Base-by-base conservation (phyloP, 192 early-diverging fungal genomes). In the Entomortierella lignicola region DNA sequence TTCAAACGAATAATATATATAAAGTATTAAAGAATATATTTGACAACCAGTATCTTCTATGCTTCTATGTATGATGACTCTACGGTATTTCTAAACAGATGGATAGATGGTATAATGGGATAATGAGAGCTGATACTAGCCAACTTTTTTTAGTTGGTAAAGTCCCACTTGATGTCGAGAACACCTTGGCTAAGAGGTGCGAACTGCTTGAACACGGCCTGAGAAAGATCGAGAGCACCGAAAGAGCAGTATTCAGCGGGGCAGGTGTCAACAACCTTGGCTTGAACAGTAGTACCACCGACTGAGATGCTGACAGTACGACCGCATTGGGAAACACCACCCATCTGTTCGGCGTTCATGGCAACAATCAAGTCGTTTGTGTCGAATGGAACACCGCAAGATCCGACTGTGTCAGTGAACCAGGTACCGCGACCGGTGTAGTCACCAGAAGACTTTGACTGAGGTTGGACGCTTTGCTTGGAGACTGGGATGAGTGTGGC, bases 191-290 rank as follows among this genome's bases (percentile, higher is more conserved):
- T 31, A 3, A 71, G 55, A 23, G 69, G 39, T 1, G 81, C 81
- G 13, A 85, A 44, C 43, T 69, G 6, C 53, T 75, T 60, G 66
- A 85, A 85, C n/a, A 68, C 63, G 37, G 77, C 65, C 60, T 74
- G 75, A 2, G 81, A 81, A 8, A 83, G 56, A 59, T 84, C 82
- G 48, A 83, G 43, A 12, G 82, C 58, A 27, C 74, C 59, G 4
- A 44, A 48, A 30, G 34, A 26, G 43, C 85, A 87, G 26, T 56
- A 81, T 37, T 55, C 39, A 26, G 63, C 52, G 7, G 85, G 85
- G 67, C 85, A 87, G 11, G 81, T 80, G 62, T 87, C 85, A 0
- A 80, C 82, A 17, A 87, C 82, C 1, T 48, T 82, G 60, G 67
- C 79, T 2, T 39, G 23, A 18, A 66, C 72, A 27, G 68, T 52